Evolutionary conservation across 257 asterid species (phyloP).

Genomic region (Solanum piurae): DNA sequence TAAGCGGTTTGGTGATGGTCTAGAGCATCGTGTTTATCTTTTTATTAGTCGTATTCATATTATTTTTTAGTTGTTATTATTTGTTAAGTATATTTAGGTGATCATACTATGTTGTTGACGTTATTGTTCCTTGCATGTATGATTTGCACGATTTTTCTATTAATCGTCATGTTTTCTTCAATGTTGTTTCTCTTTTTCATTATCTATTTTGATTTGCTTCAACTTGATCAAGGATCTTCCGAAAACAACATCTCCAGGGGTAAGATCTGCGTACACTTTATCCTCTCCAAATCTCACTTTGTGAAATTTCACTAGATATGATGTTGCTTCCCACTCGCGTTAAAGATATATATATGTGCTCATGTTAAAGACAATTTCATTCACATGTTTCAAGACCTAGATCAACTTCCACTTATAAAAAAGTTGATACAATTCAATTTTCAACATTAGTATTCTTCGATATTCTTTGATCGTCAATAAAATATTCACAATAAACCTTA

Average conservation of each 20-base stretch:
- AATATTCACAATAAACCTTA: no score
- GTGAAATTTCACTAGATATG: neutral
- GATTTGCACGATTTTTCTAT: neutral
- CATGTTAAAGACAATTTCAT: neutral
- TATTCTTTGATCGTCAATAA: neutral
- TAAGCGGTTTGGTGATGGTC: neutral
- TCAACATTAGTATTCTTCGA: neutral
- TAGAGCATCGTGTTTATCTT: neutral
- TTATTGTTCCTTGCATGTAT: neutral
- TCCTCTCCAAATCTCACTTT: neutral
- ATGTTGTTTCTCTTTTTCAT: neutral
- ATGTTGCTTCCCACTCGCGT: neutral
- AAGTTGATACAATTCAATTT: neutral
- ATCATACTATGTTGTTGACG: rapidly evolving
- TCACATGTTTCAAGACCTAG: neutral
- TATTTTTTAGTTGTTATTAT: no score
- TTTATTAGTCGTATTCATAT: no score
- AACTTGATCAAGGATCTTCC: neutral
- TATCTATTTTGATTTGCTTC: neutral
- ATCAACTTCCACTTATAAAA: neutral
- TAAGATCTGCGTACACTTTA: neutral
- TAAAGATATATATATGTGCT: neutral
- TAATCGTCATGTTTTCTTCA: neutral
- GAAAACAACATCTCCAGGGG: neutral
- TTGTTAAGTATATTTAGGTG: neutral